Evolutionary conservation across 140 eudicot species (phyloP).

Genomic region (Flaveria floridana): DNA sequence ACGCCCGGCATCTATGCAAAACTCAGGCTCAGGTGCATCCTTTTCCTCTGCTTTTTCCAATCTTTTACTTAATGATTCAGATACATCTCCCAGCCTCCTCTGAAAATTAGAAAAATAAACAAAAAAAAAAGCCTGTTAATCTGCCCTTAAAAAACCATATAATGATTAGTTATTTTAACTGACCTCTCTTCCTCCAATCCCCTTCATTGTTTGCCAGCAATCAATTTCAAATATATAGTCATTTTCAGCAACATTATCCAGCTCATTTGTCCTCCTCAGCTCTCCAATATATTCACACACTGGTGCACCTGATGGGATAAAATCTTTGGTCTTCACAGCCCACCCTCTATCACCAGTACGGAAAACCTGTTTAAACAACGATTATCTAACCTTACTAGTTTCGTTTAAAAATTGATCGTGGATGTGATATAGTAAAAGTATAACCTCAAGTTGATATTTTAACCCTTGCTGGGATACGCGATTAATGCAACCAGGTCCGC

Average conservation of each 20-base stretch:
- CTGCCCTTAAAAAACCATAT: not conserved
- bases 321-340: conserved; percentile 65
- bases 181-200: conserved; percentile 59
- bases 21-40: conserved; percentile 41
- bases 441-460: conserved; percentile 56
- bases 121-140: not conserved
- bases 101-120: conserved; percentile 10
- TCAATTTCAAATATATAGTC: conserved; percentile 59
- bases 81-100: conserved; percentile 53
- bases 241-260: conserved; percentile 40
- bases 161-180: not conserved
- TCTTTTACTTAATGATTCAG: conserved; percentile 29
- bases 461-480: conserved; percentile 56
- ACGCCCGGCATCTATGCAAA: conserved; percentile 55
- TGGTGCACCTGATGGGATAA: conserved; percentile 59
- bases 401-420: not conserved
- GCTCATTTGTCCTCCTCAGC: conserved; percentile 46
- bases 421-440: not conserved
- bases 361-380: conserved; percentile 44
- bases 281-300: conserved; percentile 58
- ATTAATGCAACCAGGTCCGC: conserved; percentile 56
- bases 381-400: not conserved
- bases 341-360: conserved; percentile 62
- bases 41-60: conserved; percentile 27
- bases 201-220: conserved; percentile 59